Conservation (phyloP, 2,329 filamentous ascomycete species). For the Eutypa lata region DNA sequence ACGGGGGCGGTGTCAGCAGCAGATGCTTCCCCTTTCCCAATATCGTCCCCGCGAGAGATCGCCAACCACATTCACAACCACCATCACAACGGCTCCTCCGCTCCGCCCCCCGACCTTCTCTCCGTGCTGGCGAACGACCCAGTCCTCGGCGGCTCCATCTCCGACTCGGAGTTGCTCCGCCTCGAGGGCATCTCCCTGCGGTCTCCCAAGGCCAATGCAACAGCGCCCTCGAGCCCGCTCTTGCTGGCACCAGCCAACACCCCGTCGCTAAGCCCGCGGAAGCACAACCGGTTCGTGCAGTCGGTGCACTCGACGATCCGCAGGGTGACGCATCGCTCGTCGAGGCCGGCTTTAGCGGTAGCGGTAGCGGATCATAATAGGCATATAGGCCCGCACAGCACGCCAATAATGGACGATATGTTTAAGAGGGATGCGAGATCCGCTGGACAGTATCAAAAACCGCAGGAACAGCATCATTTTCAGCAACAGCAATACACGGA, state of each 20-base stretch:
- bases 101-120: conserved; percentile 9
- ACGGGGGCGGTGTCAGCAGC: conserved; percentile 10
- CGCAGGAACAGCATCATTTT: neutral
- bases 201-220: conserved; percentile 21
- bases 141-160: conserved; percentile 37
- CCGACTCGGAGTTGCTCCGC: conserved; percentile 44
- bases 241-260: conserved; percentile 15
- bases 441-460: neutral
- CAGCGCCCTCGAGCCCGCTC: conserved; percentile 22
- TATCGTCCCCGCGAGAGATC: conserved; percentile 6
- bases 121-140: conserved; percentile 19
- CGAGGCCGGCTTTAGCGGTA: neutral
- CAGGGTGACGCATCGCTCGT: conserved; percentile 18
- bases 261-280: conserved; percentile 21
- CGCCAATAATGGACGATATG: neutral
- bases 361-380: conserved; percentile 1
- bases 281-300: conserved; percentile 24
- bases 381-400: neutral
- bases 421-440: neutral
- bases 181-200: conserved; percentile 47
- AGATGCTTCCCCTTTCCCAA: conserved; percentile 4
- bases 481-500: neutral
- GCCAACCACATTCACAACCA: neutral
- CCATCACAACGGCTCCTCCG: conserved; percentile 5
- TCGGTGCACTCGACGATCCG: conserved; percentile 25